Evolutionary conservation across 2,329 filamentous ascomycete species (phyloP), one percentile per base, ranked within the genome.

Genomic region (Fusarium caatingaense): DNA sequence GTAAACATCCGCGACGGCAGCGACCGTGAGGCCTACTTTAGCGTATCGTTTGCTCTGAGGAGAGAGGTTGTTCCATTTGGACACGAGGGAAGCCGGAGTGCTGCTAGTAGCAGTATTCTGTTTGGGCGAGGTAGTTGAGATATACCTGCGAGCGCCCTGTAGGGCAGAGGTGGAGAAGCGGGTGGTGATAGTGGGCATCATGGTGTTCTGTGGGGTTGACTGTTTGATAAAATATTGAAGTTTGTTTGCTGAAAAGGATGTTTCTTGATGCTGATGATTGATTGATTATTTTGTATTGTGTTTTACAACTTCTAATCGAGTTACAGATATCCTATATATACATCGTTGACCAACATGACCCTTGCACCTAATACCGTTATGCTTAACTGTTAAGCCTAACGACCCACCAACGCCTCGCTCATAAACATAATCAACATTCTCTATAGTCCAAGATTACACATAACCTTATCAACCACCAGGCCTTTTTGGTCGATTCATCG

Each of bases 401-500:
- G n/a, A 63, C 62, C 46, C 45, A 37, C 32, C 44, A 54, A 51
- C 64, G 55, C 64, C 45, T 59, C 32, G 56, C 60, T 56, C 27
- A 28, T 28, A 48, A 64, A 63, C 60, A 54, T 50, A 42, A 25
- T 23, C 23, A 50, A 10, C 42, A 51, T 56, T 54, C 40, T 58
- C 23, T n/a, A 7, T 15, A 56, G 28, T 56, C 23, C 20, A 57
- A 11, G 54, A 54, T 66, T 34, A 57, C 48, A 46, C 40, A 54
- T 61, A 20, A 63, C 42, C 37, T 23, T 45, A 47, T 72, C 61
- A 72, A 40, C 51, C 61, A 37, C 58, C 50, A 16, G 75, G 78
- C 4, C 75, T 75, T 49, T 68, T 63, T 20, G 79, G 78, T 30
- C 84, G 80, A 61, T 83, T 85, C 21, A 88, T 84, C 13, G 85